phyloP scores from a whole-genome alignment of 1,284 basidiomycete species.

The Microbotryomycetes sp. region DNA sequence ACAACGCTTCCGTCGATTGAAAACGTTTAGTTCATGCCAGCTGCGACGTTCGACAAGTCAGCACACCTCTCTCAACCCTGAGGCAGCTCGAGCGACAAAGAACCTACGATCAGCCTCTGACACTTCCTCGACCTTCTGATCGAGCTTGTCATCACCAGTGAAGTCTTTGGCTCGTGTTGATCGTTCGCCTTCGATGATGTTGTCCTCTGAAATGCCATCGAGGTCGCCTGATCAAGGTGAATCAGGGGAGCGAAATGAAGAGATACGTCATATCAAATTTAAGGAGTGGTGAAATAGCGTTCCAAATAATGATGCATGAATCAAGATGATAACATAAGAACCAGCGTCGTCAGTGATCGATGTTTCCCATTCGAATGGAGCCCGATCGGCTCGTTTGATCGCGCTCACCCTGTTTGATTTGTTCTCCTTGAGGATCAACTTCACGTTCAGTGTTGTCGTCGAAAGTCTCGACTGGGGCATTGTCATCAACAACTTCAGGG shows the following conservation, averaged over 20 bases:
- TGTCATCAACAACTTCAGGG: neutral
- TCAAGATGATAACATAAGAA: neutral
- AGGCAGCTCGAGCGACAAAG: neutral
- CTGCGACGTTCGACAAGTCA: too few relatives aligned
- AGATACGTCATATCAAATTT: neutral
- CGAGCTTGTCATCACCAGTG: constrained; percentile 11
- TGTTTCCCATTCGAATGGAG: too few relatives aligned
- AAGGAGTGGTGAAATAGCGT: too few relatives aligned
- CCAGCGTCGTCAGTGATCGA: neutral
- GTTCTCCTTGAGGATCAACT: neutral
- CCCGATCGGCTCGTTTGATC: too few relatives aligned
- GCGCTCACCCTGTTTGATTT: neutral
- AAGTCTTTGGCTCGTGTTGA: constrained; percentile 7
- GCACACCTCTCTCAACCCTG: too few relatives aligned
- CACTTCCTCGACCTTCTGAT: constrained; percentile 13
- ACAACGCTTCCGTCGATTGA: neutral
- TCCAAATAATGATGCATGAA: too few relatives aligned
- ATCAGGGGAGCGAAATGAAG: neutral
- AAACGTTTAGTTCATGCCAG: neutral
- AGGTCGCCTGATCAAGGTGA: constrained; percentile 3
- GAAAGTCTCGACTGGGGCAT: neutral
- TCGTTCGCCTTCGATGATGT: constrained; percentile 23
- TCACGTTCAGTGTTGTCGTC: neutral
- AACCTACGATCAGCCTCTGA: constrained; percentile 9
- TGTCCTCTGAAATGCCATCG: constrained; percentile 21